A percentile compares a stretch with the other conserved stretches of the same genome.
phyloP scores from a whole-genome alignment of 495 filamentous ascomycete genomes.

The Penicillium flavigenum region DNA sequence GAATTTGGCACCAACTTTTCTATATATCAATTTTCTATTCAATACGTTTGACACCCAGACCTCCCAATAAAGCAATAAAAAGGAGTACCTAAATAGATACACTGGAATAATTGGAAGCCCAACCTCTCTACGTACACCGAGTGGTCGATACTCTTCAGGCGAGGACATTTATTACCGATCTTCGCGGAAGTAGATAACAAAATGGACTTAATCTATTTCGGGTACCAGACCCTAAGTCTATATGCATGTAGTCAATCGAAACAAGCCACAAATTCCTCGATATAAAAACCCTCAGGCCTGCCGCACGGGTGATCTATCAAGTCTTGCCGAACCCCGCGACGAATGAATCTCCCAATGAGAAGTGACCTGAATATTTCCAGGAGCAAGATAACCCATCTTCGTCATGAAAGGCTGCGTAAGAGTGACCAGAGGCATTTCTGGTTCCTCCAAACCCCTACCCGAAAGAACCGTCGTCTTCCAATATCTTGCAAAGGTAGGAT shows the following conservation, averaged over 20 bases:
- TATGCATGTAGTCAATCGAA: not conserved
- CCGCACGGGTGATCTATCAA: slow-evolving; percentile 13
- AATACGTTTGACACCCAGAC: not conserved
- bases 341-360: slow-evolving; percentile 35
- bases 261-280: not conserved
- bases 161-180: not conserved
- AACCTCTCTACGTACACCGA: not conserved
- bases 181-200: not conserved
- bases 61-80: not conserved
- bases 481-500: slow-evolving; percentile 7
- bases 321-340: slow-evolving; percentile 24
- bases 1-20: not conserved
- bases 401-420: slow-evolving; percentile 22
- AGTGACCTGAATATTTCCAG: slow-evolving; percentile 29
- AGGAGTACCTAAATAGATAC: not conserved
- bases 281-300: not conserved
- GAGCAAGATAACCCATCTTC: slow-evolving; percentile 22
- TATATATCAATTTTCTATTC: not conserved
- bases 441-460: slow-evolving; percentile 15
- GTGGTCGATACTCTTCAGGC: not conserved
- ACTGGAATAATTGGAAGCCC: not conserved
- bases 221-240: not conserved
- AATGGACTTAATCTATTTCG: not conserved
- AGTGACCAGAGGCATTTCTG: slow-evolving; percentile 26
- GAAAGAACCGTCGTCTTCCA: slow-evolving; percentile 21